Base-by-base conservation (phyloP, 108 stramenopile genomes). In the Bacterosira constricta region DNA sequence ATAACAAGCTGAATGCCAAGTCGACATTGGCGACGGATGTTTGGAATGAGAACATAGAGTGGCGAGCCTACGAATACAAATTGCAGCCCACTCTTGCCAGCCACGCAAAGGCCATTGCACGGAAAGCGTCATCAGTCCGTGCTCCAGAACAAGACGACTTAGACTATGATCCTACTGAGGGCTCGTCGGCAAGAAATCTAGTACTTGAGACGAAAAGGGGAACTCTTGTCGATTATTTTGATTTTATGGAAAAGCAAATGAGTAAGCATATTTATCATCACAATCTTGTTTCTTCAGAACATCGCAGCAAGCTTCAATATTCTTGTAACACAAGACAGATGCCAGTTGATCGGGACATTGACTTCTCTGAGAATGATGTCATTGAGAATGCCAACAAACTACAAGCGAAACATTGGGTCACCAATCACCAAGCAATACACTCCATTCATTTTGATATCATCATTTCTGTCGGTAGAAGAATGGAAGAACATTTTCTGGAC, bases 291-390 rank as follows among this genome's bases (percentile, higher is more conserved):
- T 61, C 60, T 6, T 61, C 7, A 7, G 60, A 34, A 9, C 6
- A 39, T 45, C 2, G 36, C 12, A 39, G 9, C 13, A 34, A 38
- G 60, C 37, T 44, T 11, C 2, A 6, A 6, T 61, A 45, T 30
- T 3, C 25, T 61, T 9, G 35, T 27, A 31, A 61, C 60, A 35
- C 60, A 9, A 12, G 60, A 18, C 60, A 27, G 20, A 2, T 38
- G 35, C 2, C 30, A 8, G 3, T 61, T 6, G 36, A 11, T 13
- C 35, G 42, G 3, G 37, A 61, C 30, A 61, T 61, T 38, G 60
- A 61, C 35, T 61, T 38, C 30, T 12, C 60, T n/a, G 60, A 61
- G 12, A 61, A 61, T 61, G 60, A 30, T 2, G 17, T 30, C 6
- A 61, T 61, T 6, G 37, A 61, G 60, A 39, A 39, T 30, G n/a